These are phyloP conservation scores for Papilionanthe hybrid DNA, from an alignment of 116 monocot species.

Conservation along the genomic window DNA sequence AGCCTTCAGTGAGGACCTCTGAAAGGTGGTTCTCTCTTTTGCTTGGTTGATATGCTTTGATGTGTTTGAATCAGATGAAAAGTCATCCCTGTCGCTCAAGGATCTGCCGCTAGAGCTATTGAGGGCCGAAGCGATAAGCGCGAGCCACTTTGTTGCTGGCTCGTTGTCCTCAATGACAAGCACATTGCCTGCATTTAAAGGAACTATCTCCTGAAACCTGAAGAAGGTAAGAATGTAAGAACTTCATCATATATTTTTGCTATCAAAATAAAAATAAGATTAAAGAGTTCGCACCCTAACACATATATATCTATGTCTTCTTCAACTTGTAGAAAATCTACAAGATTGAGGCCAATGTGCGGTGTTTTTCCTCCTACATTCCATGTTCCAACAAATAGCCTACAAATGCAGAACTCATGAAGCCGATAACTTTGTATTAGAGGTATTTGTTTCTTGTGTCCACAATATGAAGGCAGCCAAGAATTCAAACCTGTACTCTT, in stretches of 20 bases:
- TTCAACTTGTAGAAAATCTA: slow-evolving; percentile 77
- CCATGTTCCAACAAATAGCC: slow-evolving; percentile 90
- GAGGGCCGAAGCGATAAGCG: slow-evolving; percentile 66
- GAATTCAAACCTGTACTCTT: slow-evolving; percentile 50
- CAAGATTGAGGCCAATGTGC: slow-evolving; percentile 54
- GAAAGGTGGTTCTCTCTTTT: slow-evolving; percentile 42
- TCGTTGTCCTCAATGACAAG: slow-evolving; percentile 80
- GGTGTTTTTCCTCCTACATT: slow-evolving; percentile 90
- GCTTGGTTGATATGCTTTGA: slow-evolving; percentile 18
- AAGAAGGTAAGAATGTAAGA: slow-evolving; percentile 4
- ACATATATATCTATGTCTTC: slow-evolving; percentile 81
- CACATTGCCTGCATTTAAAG: slow-evolving; percentile 91
- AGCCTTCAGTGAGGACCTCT: slow-evolving; percentile 66
- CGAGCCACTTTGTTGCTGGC: slow-evolving; percentile 79
- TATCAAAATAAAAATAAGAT: neutral
- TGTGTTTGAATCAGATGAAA: slow-evolving; percentile 9
- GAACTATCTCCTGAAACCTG: slow-evolving; percentile 99
- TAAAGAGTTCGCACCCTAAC: slow-evolving; percentile 49
- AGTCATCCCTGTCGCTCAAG: slow-evolving; percentile 14
- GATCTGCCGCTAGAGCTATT: slow-evolving; percentile 44
- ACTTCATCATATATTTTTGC: neutral
- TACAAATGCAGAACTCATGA: slow-evolving; percentile 16
- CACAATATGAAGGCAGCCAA: too few species aligned
- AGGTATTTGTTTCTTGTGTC: too few species aligned
- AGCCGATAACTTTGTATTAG: neutral